phyloP scores from a whole-genome alignment of 2,329 filamentous ascomycete genomes.

The Fusarium musae region DNA sequence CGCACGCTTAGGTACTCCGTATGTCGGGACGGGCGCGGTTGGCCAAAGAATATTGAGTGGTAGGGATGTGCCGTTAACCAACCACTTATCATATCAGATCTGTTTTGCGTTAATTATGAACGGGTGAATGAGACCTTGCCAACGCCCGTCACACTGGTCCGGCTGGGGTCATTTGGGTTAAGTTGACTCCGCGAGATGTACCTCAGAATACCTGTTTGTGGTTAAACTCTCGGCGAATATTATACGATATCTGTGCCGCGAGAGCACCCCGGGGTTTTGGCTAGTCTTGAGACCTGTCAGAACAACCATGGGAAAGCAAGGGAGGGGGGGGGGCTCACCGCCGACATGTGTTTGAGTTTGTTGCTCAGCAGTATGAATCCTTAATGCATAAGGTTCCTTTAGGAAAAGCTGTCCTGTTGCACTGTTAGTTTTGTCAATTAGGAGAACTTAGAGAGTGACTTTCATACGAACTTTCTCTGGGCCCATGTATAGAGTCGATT shows the following conservation, averaged over 20 bases:
- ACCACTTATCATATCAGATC: slow-evolving; percentile 28
- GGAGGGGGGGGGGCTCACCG: background rate
- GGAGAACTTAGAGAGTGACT: slow-evolving; percentile 10
- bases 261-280: background rate
- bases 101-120: slow-evolving; percentile 28
- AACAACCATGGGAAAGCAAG: background rate
- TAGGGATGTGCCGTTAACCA: slow-evolving; percentile 37
- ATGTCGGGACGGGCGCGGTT: slow-evolving; percentile 15
- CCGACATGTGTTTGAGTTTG: background rate
- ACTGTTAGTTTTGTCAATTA: slow-evolving; percentile 15
- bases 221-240: slow-evolving; percentile 32
- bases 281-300: background rate
- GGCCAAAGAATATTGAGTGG: slow-evolving; percentile 21
- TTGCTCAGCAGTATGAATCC: background rate
- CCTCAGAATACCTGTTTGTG: slow-evolving; percentile 16
- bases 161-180: slow-evolving; percentile 2
- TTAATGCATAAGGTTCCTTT: slow-evolving; percentile 4
- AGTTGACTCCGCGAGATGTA: slow-evolving; percentile 11
- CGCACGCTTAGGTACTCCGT: slow-evolving; percentile 27
- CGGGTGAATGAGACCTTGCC: slow-evolving; percentile 1
- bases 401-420: background rate
- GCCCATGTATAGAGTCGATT: slow-evolving; percentile 34
- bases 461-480: slow-evolving; percentile 4
- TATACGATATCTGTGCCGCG: slow-evolving; percentile 15
- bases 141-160: slow-evolving; percentile 12